Percentiles rank a stretch among this genome's conserved stretches.
Evolutionary conservation across 106 monocot species (phyloP).

Genomic region (Apostasia shenzhenica): DNA sequence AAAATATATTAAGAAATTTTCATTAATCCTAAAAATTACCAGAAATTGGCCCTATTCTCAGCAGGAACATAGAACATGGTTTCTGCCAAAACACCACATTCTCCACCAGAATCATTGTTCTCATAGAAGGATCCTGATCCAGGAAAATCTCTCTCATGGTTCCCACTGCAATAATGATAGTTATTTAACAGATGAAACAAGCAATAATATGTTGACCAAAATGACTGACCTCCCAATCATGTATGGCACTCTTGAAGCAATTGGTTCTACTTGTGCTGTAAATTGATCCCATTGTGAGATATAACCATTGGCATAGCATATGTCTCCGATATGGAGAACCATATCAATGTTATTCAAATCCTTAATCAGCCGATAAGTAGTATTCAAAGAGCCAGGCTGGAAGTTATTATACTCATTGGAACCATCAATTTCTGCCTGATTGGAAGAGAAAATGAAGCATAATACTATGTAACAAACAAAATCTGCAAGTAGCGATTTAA

Average conservation of each 20-base stretch:
- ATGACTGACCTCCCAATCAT: conserved; percentile 78
- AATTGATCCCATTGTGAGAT: conserved; percentile 98
- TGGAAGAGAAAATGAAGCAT: background rate
- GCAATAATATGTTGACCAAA: background rate
- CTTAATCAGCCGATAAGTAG: conserved; percentile 63
- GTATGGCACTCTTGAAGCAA: conserved; percentile 80
- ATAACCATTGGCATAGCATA: conserved; percentile 91
- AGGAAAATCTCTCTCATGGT: conserved; percentile 96
- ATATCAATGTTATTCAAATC: conserved; percentile 83
- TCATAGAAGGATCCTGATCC: conserved; percentile 84
- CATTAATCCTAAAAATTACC: conserved; percentile 26
- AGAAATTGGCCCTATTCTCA: conserved; percentile 79
- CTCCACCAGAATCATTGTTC: conserved; percentile 83
- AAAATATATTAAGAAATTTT: no score
- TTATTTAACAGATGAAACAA: background rate
- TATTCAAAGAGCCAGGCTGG: conserved; percentile 75
- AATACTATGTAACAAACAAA: background rate
- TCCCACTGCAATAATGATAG: conserved; percentile 48
- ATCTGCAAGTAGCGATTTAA: conserved; percentile 1
- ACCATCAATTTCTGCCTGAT: conserved; percentile 87
- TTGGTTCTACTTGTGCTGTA: conserved; percentile 85
- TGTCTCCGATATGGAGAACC: conserved; percentile 84
- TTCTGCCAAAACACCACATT: conserved; percentile 81
- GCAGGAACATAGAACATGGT: conserved; percentile 88
- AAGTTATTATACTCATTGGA: conserved; percentile 80